Evolutionary conservation across 2,329 filamentous ascomycete genomes (phyloP).

Genomic region (Leptographium wingfieldii): DNA sequence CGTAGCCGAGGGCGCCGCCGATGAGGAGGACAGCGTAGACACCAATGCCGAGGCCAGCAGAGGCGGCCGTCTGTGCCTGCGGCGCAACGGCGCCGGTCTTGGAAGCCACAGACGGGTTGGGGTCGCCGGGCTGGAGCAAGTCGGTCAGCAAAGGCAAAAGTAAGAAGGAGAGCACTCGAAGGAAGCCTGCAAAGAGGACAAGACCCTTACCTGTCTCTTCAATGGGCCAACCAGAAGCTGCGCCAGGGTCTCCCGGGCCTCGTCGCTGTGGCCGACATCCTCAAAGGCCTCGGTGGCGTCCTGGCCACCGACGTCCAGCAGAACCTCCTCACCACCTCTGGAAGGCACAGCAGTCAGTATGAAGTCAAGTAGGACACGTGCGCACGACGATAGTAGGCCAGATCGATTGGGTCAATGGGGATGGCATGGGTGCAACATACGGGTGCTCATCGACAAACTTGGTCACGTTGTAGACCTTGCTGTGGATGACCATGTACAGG

Average conservation of each 20-base stretch:
- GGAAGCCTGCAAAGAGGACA: not conserved
- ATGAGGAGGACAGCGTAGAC: constrained; percentile 72
- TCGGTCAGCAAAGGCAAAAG: not conserved
- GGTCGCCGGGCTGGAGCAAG: constrained; percentile 55
- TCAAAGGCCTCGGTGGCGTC: constrained; percentile 97
- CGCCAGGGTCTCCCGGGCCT: constrained; percentile 87
- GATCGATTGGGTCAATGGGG: too few relatives aligned
- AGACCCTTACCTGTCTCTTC: constrained; percentile 60
- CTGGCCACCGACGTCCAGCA: constrained; percentile 90
- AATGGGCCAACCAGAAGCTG: constrained; percentile 61
- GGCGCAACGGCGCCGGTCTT: constrained; percentile 34
- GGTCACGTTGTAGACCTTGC: constrained; percentile 85
- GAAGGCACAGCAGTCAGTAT: not conserved
- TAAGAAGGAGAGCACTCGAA: not conserved
- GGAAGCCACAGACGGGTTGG: constrained; percentile 49
- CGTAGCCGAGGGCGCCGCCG: constrained; percentile 65
- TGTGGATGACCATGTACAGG: constrained; percentile 80
- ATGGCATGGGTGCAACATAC: constrained; percentile 29
- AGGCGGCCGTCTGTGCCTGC: constrained; percentile 32
- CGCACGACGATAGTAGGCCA: not conserved
- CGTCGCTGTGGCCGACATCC: constrained; percentile 97
- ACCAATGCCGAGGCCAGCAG: constrained; percentile 56
- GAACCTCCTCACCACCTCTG: constrained; percentile 95
- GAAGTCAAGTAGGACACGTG: not conserved
- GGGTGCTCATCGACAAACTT: constrained; percentile 97